phyloP scores from a whole-genome alignment of 352 stramenopile species.

The Thalassiosira exigua region DNA sequence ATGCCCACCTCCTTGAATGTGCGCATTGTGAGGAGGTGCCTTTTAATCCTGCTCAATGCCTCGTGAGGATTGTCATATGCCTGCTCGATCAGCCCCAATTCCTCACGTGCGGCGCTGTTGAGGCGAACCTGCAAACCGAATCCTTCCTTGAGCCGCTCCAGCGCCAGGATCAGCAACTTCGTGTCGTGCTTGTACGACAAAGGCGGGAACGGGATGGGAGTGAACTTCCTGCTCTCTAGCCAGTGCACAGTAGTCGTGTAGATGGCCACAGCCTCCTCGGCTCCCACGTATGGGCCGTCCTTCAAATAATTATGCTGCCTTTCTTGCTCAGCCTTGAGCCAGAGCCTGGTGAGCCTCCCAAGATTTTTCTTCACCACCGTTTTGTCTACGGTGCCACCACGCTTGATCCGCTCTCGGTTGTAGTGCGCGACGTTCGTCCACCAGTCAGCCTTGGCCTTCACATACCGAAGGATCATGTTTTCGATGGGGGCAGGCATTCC shows the following conservation, averaged over 20 bases:
- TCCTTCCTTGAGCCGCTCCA: conserved; percentile 99
- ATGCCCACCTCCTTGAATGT: conserved; percentile 99
- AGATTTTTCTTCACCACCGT: conserved; percentile 99
- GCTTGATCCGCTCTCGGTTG: conserved; percentile 99
- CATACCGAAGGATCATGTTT: conserved; percentile 99
- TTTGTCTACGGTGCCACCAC: conserved; percentile 99
- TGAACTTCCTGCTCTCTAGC: conserved; percentile 99
- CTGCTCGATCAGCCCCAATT: conserved; percentile 98
- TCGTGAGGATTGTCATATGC: conserved; percentile 98
- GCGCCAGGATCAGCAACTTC: conserved; percentile 98
- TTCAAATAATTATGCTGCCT: conserved; percentile 99
- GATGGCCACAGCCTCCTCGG: conserved; percentile 99
- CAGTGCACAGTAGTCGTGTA: conserved; percentile 99
- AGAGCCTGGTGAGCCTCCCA: conserved; percentile 97
- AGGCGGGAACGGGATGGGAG: conserved; percentile 98
- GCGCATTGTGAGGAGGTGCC: conserved; percentile 97
- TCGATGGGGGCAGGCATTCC: conserved; percentile 98
- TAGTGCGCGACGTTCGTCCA: conserved; percentile 99
- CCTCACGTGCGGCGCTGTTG: conserved; percentile 97
- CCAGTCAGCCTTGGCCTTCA: conserved; percentile 99
- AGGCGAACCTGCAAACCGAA: conserved; percentile 97
- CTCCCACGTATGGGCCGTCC: conserved; percentile 95
- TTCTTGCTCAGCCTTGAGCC: conserved; percentile 99
- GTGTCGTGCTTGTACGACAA: conserved; percentile 99
- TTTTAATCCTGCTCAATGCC: conserved; percentile 98